Conservation (phyloP, 768 basidiomycete species). For the Mycena epipterygia region DNA sequence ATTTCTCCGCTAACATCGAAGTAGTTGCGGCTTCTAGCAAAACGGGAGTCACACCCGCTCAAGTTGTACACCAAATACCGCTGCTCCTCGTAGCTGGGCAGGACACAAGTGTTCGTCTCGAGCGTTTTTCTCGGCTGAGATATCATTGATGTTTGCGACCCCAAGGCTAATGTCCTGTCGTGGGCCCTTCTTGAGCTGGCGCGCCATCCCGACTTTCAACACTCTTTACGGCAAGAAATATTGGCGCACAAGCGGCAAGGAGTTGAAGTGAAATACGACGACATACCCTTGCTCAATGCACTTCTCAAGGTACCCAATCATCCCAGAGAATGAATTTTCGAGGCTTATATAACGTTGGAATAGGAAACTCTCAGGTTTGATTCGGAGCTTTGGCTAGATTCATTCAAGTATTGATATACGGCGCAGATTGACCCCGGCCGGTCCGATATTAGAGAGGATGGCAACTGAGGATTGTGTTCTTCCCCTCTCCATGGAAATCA, state of each 20-base stretch:
- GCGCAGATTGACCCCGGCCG: constrained; percentile 9
- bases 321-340: neutral
- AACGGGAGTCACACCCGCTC: constrained; percentile 8
- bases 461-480: constrained; percentile 23
- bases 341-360: neutral
- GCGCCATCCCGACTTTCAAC: constrained; percentile 26
- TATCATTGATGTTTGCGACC: constrained; percentile 1
- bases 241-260: neutral
- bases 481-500: constrained; percentile 24
- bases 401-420: constrained; percentile 17
- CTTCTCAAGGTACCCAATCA: constrained; percentile 31
- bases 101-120: constrained; percentile 28
- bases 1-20: constrained; percentile 11
- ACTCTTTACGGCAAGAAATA: constrained; percentile 27
- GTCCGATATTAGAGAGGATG: constrained; percentile 23
- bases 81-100: constrained; percentile 30
- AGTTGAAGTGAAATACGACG: constrained; percentile 10
- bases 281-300: constrained; percentile 31
- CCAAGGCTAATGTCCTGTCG: constrained; percentile 19
- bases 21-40: constrained; percentile 12
- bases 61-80: constrained; percentile 25
- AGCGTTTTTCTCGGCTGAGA: neutral
- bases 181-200: constrained; percentile 30
- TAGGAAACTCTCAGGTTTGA: constrained; percentile 33
- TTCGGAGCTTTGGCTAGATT: neutral